Conservation (phyloP, 2,329 filamentous ascomycete genomes). For the Leptodontidium sp. region DNA sequence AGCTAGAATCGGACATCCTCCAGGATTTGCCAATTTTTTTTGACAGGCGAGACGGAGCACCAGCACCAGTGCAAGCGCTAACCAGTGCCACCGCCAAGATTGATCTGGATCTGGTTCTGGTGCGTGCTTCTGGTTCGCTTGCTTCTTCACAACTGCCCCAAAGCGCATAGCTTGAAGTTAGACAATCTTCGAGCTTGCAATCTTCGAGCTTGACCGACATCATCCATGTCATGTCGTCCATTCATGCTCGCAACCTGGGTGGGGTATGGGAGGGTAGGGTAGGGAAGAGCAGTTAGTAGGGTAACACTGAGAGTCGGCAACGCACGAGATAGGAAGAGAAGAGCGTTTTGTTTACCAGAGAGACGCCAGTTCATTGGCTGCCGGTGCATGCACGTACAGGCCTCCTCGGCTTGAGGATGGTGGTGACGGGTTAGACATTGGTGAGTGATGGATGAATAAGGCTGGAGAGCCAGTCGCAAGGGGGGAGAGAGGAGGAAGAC, state of each 20-base stretch:
- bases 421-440: conserved; percentile 2
- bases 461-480: background rate
- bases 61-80: background rate
- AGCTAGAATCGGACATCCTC: conserved; percentile 9
- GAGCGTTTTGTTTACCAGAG: conserved; percentile 6
- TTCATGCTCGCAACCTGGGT: background rate
- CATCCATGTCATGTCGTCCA: background rate
- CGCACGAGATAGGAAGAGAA: background rate
- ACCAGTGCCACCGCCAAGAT: conserved; percentile 4
- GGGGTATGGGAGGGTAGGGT: background rate
- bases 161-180: background rate
- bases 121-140: background rate
- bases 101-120: background rate
- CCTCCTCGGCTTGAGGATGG: conserved; percentile 9
- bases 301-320: conserved; percentile 14
- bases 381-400: conserved; percentile 17
- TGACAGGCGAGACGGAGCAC: conserved; percentile 7
- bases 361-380: conserved; percentile 8
- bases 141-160: conserved; percentile 8
- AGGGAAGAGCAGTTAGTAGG: background rate
- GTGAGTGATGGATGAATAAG: conserved; percentile 13
- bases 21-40: background rate
- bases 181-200: background rate
- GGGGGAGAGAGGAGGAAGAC: background rate
- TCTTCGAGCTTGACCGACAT: background rate